Base-by-base conservation (phyloP, 1,284 basidiomycete species). In the Gymnopus androsaceus region DNA sequence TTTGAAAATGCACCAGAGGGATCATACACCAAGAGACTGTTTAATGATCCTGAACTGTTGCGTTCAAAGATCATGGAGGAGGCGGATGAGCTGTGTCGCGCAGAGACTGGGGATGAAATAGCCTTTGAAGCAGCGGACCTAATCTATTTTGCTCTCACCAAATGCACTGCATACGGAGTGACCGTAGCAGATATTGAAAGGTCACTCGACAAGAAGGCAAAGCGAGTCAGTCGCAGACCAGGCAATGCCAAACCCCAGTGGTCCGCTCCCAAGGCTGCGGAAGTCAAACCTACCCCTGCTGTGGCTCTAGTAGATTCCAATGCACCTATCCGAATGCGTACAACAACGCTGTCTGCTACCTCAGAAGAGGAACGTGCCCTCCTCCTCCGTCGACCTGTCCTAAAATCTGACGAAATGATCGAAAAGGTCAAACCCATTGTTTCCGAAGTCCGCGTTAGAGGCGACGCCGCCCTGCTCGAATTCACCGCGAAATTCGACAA, bases 51-150 rank as follows among this genome's bases (percentile, higher is more conserved):
- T 9, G 82, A 83, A 47, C 79, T 99, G 19, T 79, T 99, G 42
- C 83, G 81, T 51, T 88, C 95, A 51, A 99, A 99, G 77, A 94
- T 99, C 59, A 94, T 92, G 85, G 97, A 99, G 72, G 97, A 99
- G 72, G 97, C 97, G 0, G 93, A 96, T 65, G 97, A 99, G 72
- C 82, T 99, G 12, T 96, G 95, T 66, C 81, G 82, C 25, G 97
- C 97, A 14, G 77, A 86, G 63, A 85, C 84, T 4, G 83, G 84
- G 67, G 88, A 94, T 51, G 90, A 95, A 44, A 79, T 98, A n/a
- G 92, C 94, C 0, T 97, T 96, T 62, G 97, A 99, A 73, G 93
- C 95, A 2, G 96, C 96, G 0, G 97, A 99, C 73, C 76, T 99
- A 37, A 66, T 98, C 48, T 99, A 99, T 77, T 99, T 99, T 73